phyloP scores from a whole-genome alignment of 345 rosid genomes.

The Eucalyptus curtisii region DNA sequence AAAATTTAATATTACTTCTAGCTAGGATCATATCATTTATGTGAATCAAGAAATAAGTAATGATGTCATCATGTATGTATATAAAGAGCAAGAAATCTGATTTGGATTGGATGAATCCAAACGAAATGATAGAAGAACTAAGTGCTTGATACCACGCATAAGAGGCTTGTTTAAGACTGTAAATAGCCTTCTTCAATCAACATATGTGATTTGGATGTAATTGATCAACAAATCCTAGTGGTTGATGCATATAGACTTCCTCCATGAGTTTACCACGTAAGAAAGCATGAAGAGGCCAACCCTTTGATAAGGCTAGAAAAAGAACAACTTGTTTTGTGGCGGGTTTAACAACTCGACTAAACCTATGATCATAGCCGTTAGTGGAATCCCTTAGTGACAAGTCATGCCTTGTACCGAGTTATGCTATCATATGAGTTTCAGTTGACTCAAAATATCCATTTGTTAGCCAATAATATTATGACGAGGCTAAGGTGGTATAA shows the following conservation, averaged over 20 bases:
- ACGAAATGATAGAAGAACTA: not conserved
- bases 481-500: not conserved
- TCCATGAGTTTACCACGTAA: not conserved
- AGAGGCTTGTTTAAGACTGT: not conserved
- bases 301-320: not conserved
- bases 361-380: too few species aligned
- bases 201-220: not conserved
- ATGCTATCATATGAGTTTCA: not conserved
- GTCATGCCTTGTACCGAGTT: not conserved
- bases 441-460: not conserved
- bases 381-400: not conserved
- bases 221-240: too few species aligned
- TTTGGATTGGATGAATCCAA: not conserved
- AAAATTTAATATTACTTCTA: not conserved
- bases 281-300: not conserved
- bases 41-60: not conserved
- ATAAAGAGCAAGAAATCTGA: fast-evolving
- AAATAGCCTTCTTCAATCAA: not conserved
- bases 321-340: not conserved
- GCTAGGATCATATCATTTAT: too few species aligned
- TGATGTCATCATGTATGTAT: not conserved
- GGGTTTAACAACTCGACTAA: not conserved
- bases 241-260: too few species aligned
- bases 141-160: not conserved
- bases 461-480: not conserved